Percentiles rank a stretch among this genome's conserved stretches.
Conservation (phyloP, 1,284 basidiomycete genomes). For the Wallemia hederae region DNA sequence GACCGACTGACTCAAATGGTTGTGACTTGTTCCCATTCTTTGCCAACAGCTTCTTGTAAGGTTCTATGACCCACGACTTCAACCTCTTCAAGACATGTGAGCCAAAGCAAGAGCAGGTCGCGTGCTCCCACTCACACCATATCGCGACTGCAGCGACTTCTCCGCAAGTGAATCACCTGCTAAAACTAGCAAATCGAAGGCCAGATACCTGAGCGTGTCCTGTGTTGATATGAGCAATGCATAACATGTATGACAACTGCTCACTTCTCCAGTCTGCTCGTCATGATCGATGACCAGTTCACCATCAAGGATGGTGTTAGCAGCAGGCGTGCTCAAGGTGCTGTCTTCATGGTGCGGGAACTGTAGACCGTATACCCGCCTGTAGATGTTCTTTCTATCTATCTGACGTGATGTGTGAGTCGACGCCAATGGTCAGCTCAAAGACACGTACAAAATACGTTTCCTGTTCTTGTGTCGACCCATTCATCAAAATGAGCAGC, state of each 20-base stretch:
- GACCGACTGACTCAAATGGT: conserved; percentile 49
- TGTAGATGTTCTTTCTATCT: conserved; percentile 76
- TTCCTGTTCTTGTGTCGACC: conserved; percentile 28
- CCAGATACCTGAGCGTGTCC: conserved; percentile 52
- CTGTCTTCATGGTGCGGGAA: conserved; percentile 62
- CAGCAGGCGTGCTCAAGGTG: conserved; percentile 21
- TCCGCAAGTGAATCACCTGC: conserved; percentile 64
- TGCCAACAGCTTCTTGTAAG: conserved; percentile 38
- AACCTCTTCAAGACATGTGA: conserved; percentile 32
- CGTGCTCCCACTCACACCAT: conserved; percentile 51
- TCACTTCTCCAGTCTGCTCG: conserved; percentile 33
- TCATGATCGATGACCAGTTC: conserved; percentile 82
- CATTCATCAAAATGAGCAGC: conserved; percentile 37
- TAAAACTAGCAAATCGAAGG: conserved; percentile 77
- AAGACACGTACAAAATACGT: conserved; percentile 45
- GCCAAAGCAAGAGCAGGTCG: neutral
- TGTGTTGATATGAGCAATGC: conserved; percentile 14
- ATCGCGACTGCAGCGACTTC: conserved; percentile 52
- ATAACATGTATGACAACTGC: conserved; percentile 8
- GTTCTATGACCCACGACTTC: conserved; percentile 49
- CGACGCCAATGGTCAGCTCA: no score
- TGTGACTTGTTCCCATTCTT: conserved; percentile 37
- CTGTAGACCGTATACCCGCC: conserved; percentile 37
- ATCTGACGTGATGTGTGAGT: conserved; percentile 26
- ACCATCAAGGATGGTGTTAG: conserved; percentile 66